Evolutionary conservation across 768 basidiomycete genomes (phyloP).

Genomic region (Wakefieldia striispora): DNA sequence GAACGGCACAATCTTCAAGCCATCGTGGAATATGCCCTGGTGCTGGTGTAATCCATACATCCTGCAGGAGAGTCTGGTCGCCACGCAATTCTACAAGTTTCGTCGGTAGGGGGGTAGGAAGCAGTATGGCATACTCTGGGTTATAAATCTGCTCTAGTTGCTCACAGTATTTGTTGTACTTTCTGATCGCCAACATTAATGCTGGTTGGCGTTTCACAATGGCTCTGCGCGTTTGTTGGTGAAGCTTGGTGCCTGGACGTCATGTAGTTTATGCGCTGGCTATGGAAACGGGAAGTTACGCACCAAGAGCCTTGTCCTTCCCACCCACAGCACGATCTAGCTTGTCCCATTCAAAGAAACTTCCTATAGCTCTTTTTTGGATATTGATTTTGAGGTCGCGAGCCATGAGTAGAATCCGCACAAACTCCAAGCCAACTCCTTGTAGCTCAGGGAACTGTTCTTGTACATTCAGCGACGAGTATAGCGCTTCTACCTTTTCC

Average conservation of each 20-base stretch:
- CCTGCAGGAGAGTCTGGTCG: constrained; percentile 32
- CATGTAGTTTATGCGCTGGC: too few species aligned
- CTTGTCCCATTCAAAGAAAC: too few species aligned
- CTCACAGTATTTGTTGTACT: constrained; percentile 31
- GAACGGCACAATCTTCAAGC: not conserved
- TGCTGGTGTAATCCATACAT: constrained; percentile 17
- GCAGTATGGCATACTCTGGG: constrained; percentile 26
- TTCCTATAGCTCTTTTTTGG: too few species aligned
- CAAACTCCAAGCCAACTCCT: too few species aligned
- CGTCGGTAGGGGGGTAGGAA: constrained; percentile 33
- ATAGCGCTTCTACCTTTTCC: too few species aligned
- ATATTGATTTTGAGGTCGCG: too few species aligned
- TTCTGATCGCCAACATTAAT: constrained; percentile 6
- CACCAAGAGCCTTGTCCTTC: constrained; percentile 19
- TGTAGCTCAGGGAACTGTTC: too few species aligned
- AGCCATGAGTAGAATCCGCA: too few species aligned
- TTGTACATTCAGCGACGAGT: too few species aligned
- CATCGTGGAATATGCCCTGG: not conserved
- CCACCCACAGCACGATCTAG: too few species aligned
- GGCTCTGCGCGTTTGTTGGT: not conserved
- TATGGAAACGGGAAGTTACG: too few species aligned
- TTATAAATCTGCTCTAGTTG: constrained; percentile 17
- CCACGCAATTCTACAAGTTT: constrained; percentile 20
- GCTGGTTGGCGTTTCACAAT: constrained; percentile 1
- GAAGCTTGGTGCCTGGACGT: not conserved